Conservation (phyloP, 345 rosid species). For the Theobroma cacao region DNA sequence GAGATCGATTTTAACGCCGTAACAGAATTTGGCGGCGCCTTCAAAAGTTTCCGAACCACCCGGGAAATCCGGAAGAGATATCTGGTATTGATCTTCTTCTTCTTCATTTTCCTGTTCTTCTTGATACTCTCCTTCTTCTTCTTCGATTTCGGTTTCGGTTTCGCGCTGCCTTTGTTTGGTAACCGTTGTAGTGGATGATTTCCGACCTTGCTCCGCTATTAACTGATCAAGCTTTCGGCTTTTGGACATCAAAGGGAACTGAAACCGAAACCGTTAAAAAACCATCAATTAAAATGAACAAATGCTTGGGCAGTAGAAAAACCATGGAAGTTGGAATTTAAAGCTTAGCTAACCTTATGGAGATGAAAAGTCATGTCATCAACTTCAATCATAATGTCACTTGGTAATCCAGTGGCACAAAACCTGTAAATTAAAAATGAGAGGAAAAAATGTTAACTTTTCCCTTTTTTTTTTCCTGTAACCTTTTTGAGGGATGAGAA, state of each 20-base stretch:
- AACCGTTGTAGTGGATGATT: slow-evolving; percentile 8
- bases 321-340: not conserved
- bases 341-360: slow-evolving; percentile 58
- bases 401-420: slow-evolving; percentile 87
- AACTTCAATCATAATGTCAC: slow-evolving; percentile 81
- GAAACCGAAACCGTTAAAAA: slow-evolving; percentile 20
- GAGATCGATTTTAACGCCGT: slow-evolving; percentile 82
- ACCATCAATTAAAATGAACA: not conserved
- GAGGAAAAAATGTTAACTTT: not conserved
- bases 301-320: not conserved
- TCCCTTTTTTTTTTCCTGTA: no score
- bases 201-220: slow-evolving; percentile 65
- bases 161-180: slow-evolving; percentile 7
- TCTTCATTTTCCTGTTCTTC: slow-evolving; percentile 34
- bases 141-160: slow-evolving; percentile 21
- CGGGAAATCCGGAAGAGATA: slow-evolving; percentile 68
- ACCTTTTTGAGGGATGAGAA: not conserved
- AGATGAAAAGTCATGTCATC: slow-evolving; percentile 92
- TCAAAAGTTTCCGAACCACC: slow-evolving; percentile 91
- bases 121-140: slow-evolving; percentile 23
- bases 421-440: slow-evolving; percentile 52
- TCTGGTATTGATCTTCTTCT: slow-evolving; percentile 43
- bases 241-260: slow-evolving; percentile 95
- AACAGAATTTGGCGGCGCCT: slow-evolving; percentile 88
- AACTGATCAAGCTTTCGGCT: slow-evolving; percentile 72